Percentiles rank a stretch among this genome's conserved stretches.
These are phyloP conservation scores for Calonectria naviculata DNA, from an alignment of 2,329 filamentous ascomycete species.

Conservation along the genomic window DNA sequence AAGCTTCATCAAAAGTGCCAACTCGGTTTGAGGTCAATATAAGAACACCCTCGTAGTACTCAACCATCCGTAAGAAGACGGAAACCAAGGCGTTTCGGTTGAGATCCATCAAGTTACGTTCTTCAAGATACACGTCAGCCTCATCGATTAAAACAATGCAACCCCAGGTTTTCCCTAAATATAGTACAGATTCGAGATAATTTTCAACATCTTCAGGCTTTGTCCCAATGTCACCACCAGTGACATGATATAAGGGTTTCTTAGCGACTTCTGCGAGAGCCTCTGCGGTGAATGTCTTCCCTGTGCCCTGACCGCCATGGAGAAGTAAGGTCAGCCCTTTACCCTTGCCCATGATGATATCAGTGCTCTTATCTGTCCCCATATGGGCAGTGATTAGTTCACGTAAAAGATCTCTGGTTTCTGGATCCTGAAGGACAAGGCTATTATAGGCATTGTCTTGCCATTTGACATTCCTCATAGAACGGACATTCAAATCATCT, in stretches of 20 bases:
- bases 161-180: neutral
- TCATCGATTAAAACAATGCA: neutral
- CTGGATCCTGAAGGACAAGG: too few relatives aligned
- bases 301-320: neutral
- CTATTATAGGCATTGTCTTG: too few relatives aligned
- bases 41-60: too few relatives aligned
- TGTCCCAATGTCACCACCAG: neutral
- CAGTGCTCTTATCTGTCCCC: neutral
- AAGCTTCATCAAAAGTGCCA: too few relatives aligned
- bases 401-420: too few relatives aligned
- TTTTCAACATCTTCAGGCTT: neutral
- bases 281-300: neutral
- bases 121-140: neutral
- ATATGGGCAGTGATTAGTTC: too few relatives aligned
- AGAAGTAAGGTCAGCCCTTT: neutral
- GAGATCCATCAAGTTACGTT: neutral
- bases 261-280: neutral
- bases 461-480: too few relatives aligned
- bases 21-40: too few relatives aligned
- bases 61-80: neutral
- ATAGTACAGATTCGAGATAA: neutral
- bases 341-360: neutral
- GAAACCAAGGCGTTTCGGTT: neutral
- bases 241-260: neutral
- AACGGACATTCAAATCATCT: too few relatives aligned